A percentile compares a stretch with the other conserved stretches of the same genome.
phyloP scores from a whole-genome alignment of 2,329 filamentous ascomycete genomes.

The Fusarium decemcellulare region DNA sequence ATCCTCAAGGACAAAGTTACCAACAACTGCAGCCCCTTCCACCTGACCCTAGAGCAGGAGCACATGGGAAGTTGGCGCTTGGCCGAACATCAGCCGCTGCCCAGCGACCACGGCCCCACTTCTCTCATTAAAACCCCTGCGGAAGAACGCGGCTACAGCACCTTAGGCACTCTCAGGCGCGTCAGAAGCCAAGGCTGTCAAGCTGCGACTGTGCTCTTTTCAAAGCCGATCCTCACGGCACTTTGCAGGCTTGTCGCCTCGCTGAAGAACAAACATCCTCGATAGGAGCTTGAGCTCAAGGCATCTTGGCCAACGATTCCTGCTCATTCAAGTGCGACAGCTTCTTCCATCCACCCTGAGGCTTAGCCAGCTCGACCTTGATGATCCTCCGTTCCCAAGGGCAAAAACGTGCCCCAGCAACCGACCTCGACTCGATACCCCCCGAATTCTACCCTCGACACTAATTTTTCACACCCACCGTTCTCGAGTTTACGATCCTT shows the following conservation, averaged over 20 bases:
- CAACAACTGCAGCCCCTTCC: too few relatives aligned
- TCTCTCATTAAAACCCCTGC: constrained; percentile 46
- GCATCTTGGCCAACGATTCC: not conserved
- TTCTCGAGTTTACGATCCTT: not conserved
- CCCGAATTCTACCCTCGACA: constrained; percentile 10
- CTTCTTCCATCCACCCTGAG: not conserved
- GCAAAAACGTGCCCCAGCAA: constrained; percentile 35
- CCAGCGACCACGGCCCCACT: constrained; percentile 28
- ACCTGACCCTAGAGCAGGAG: too few relatives aligned
- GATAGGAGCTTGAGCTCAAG: constrained; percentile 3
- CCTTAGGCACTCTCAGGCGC: constrained; percentile 21
- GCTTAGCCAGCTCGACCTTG: constrained; percentile 5
- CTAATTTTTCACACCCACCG: constrained; percentile 4
- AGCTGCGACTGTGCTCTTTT: constrained; percentile 39
- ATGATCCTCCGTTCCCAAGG: constrained; percentile 23
- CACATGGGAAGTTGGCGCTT: not conserved
- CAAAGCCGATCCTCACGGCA: constrained; percentile 24
- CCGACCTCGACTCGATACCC: constrained; percentile 10
- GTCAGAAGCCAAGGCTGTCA: constrained; percentile 21
- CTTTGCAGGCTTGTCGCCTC: constrained; percentile 33
- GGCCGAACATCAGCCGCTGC: constrained; percentile 25
- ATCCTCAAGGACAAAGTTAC: too few relatives aligned
- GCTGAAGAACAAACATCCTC: constrained; percentile 13
- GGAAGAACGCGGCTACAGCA: constrained; percentile 37
- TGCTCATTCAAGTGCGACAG: not conserved